A percentile compares a stretch with the other conserved stretches of the same genome.
Conservation (phyloP, 2,329 filamentous ascomycete species). For the Dendryphion nanum region DNA sequence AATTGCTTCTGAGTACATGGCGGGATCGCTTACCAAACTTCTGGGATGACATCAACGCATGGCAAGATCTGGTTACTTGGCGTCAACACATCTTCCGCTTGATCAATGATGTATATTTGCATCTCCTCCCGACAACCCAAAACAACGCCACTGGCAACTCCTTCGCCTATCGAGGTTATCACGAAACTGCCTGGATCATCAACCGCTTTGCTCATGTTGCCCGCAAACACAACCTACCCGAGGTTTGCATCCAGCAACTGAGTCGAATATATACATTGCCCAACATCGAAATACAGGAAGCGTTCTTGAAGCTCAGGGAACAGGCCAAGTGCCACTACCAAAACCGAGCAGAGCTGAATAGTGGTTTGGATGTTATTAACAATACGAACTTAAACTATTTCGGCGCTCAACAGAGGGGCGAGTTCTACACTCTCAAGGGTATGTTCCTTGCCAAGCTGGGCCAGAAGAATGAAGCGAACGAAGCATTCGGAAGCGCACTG, state of each 20-base stretch:
- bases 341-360: conserved; percentile 87
- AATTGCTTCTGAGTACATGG: conserved; percentile 91
- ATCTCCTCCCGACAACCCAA: conserved; percentile 74
- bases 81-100: conserved; percentile 97
- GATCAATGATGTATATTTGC: conserved; percentile 91
- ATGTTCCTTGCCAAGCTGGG: conserved; percentile 97
- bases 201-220: conserved; percentile 98
- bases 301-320: conserved; percentile 96
- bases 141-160: conserved; percentile 81
- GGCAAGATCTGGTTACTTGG: conserved; percentile 99
- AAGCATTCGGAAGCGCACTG: conserved; percentile 89
- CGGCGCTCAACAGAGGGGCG: conserved; percentile 90
- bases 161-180: conserved; percentile 94
- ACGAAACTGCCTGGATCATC: conserved; percentile 99
- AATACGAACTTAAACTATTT: conserved; percentile 99
- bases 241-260: conserved; percentile 95
- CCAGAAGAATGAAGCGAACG: conserved; percentile 86
- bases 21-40: conserved; percentile 92
- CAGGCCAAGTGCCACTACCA: conserved; percentile 99
- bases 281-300: conserved; percentile 99
- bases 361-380: conserved; percentile 95
- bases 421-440: conserved; percentile 98
- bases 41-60: conserved; percentile 99
- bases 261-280: conserved; percentile 97
- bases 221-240: conserved; percentile 91